Evolutionary conservation across 495 filamentous ascomycete species (phyloP).

Genomic region (Neurospora sp.): DNA sequence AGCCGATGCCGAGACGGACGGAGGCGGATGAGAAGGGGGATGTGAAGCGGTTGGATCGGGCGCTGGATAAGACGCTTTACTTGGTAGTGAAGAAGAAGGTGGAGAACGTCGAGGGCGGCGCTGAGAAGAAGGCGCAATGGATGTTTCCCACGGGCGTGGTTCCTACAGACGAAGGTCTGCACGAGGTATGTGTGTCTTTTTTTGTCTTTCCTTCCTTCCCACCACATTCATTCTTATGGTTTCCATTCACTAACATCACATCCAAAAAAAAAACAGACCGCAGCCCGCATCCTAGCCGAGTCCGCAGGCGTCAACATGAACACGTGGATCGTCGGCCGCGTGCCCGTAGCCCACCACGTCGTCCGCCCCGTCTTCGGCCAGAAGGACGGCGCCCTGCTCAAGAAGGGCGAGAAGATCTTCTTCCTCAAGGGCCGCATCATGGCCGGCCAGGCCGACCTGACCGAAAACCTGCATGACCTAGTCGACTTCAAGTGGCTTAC

Average conservation of each 20-base stretch:
- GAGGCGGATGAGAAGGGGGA: slow-evolving; percentile 74
- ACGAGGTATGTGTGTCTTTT: slow-evolving; percentile 46
- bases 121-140: slow-evolving; percentile 61
- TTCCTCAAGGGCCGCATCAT: slow-evolving; percentile 94
- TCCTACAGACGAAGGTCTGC: slow-evolving; percentile 59
- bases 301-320: slow-evolving; percentile 93
- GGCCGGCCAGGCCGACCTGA: slow-evolving; percentile 85
- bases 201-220: neutral
- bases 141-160: slow-evolving; percentile 64
- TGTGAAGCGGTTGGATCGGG: slow-evolving; percentile 62
- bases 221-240: neutral
- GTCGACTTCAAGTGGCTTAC: slow-evolving; percentile 86
- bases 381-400: slow-evolving; percentile 19
- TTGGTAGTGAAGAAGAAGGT: slow-evolving; percentile 55
- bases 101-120: no score
- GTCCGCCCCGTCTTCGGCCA: slow-evolving; percentile 31
- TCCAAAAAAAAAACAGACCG: slow-evolving; percentile 46
- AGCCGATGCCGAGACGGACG: slow-evolving; percentile 59
- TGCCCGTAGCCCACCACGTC: slow-evolving; percentile 73
- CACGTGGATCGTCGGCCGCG: slow-evolving; percentile 91
- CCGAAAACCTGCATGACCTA: slow-evolving; percentile 57
- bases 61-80: slow-evolving; percentile 72
- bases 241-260: neutral
- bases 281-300: slow-evolving; percentile 63
- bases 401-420: slow-evolving; percentile 70